Conservation (phyloP, 805 yeast genomes). For the Metschnikowia dekortorum region DNA sequence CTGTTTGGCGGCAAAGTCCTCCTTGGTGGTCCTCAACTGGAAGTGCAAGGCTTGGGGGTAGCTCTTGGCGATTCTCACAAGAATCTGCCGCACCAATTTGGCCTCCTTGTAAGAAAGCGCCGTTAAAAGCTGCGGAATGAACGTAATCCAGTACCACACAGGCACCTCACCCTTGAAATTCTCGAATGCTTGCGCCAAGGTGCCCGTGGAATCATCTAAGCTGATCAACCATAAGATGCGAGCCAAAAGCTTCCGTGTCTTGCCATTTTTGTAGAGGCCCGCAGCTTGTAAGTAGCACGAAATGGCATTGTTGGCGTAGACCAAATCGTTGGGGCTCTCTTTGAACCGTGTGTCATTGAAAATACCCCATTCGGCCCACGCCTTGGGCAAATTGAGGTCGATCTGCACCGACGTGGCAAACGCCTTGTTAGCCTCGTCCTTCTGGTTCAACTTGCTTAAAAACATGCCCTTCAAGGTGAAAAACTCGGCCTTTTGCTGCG, state of each 20-base stretch:
- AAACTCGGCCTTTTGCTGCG: constrained; percentile 97
- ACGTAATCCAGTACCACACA: constrained; percentile 98
- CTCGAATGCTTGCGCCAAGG: constrained; percentile 82
- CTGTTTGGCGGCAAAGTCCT: constrained; percentile 84
- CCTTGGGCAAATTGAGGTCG: constrained; percentile 89
- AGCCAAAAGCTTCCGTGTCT: constrained; percentile 81
- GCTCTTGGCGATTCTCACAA: constrained; percentile 89
- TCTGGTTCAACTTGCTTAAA: constrained; percentile 80
- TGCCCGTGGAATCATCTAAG: constrained; percentile 79
- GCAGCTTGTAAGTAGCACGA: constrained; percentile 97
- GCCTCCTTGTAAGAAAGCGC: constrained; percentile 92
- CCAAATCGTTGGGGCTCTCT: constrained; percentile 75
- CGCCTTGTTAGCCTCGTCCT: constrained; percentile 95
- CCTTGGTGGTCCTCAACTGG: constrained; percentile 92
- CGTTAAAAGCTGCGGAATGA: constrained; percentile 88
- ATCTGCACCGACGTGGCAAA: constrained; percentile 97
- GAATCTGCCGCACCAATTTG: constrained; percentile 75
- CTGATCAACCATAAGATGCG: constrained; percentile 91
- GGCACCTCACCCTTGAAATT: constrained; percentile 94
- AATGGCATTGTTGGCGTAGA: constrained; percentile 87
- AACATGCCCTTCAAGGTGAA: constrained; percentile 98
- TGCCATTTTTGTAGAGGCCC: constrained; percentile 88
- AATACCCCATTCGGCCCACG: constrained; percentile 99
- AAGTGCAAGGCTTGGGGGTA: constrained; percentile 97
- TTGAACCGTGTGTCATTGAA: constrained; percentile 86